Conservation (phyloP, 2,329 filamentous ascomycete species). For the Pseudocercospora pini-densiflorae region DNA sequence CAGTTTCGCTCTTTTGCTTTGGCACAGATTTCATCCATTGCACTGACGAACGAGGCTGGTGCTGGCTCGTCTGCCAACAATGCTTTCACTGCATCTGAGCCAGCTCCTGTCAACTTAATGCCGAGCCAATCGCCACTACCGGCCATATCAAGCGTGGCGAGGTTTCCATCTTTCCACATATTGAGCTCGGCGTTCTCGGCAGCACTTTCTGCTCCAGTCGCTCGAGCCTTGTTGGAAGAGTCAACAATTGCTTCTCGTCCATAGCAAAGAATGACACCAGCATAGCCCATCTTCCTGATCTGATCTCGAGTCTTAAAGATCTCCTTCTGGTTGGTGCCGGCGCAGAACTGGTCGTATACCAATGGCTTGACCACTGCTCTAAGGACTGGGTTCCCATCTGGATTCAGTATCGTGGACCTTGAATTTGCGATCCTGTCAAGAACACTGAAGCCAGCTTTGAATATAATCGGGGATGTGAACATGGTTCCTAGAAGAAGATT, state of each 20-base stretch:
- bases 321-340: constrained; percentile 55
- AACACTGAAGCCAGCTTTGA: constrained; percentile 38
- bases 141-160: constrained; percentile 59
- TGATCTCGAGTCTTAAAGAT: constrained; percentile 51
- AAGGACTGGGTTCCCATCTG: constrained; percentile 54
- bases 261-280: constrained; percentile 59
- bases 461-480: constrained; percentile 40
- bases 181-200: constrained; percentile 53
- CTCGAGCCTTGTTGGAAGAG: neutral
- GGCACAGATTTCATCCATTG: constrained; percentile 51
- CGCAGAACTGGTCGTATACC: constrained; percentile 63
- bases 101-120: constrained; percentile 59
- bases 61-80: constrained; percentile 47
- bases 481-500: constrained; percentile 39
- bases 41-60: constrained; percentile 46
- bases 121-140: constrained; percentile 57
- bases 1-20: constrained; percentile 48
- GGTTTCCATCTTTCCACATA: constrained; percentile 58
- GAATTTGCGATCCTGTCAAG: constrained; percentile 48
- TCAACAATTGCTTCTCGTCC: constrained; percentile 51
- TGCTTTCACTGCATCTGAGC: constrained; percentile 47
- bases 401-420: constrained; percentile 50
- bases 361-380: constrained; percentile 51
- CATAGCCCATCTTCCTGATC: constrained; percentile 56
- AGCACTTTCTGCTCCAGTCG: constrained; percentile 39